Evolutionary conservation across 2,329 filamentous ascomycete species (phyloP), one percentile per base, ranked within the genome.

Genomic region (Pyrenochaeta sp.): DNA sequence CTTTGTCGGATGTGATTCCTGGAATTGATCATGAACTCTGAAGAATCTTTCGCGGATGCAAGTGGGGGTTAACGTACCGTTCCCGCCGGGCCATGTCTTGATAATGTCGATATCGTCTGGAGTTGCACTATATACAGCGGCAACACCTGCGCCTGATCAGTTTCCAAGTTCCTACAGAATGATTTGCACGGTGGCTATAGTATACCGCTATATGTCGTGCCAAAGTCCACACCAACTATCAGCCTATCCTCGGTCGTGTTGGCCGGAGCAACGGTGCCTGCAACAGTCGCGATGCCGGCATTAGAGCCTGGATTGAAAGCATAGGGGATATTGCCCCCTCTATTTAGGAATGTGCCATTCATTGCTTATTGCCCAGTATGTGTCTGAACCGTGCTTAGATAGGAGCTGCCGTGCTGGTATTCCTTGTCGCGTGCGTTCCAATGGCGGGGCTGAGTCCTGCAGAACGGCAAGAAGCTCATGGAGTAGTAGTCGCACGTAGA

Each of bases 51-150:
- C 15, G 18, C 21, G 14, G 15, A 14, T 44, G 23, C 18, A 30
- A 10, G 33, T 40, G 33, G 20, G 51, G 21, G 18, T 18, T 39
- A 45, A 30, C 45, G 14, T 68, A 66, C 90, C 90, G 69, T 93
- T 92, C 23, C 89, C 89, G 21, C 90, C 90, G 0, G 90, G 90
- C 90, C 90, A 94, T 45, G 78, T 77, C 78, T 92, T 92, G 79
- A 93, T 92, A 66, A 92, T 91, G 71, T 92, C 89, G 52, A 93
- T 82, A 72, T 92, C 90, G 72, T 93, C 90, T 11, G 90, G 90
- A 1, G 87, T 90, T 3, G 86, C 88, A 12, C 87, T 90, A 66
- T 91, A 91, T 3, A 90, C 87, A 27, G 87, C 87, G 6, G 89
- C 89, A 53, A 91, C 88, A 49, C 85, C 87, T 72, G 40, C 56